Evolutionary conservation across 116 monocot species (phyloP).

Genomic region (Thalassia testudinum): DNA sequence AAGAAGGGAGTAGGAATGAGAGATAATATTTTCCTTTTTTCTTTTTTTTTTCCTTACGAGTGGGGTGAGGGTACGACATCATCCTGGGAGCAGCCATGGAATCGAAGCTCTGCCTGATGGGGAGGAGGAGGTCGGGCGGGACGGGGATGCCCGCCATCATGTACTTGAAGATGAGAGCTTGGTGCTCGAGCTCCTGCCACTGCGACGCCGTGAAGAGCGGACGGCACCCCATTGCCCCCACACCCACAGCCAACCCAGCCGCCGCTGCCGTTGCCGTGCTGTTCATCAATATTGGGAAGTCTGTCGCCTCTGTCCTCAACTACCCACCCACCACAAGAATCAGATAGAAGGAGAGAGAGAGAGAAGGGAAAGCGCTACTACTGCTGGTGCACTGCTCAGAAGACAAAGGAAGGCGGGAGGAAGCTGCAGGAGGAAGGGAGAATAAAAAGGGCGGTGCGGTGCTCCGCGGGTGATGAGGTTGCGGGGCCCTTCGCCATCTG

Average conservation of each 20-base stretch:
- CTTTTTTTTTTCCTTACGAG: too few relatives aligned
- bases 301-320: too few relatives aligned
- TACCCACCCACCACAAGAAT: too few relatives aligned
- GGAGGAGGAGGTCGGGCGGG: slow-evolving; percentile 56
- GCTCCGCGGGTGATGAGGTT: neutral
- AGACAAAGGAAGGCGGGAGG: neutral
- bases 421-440: slow-evolving; percentile 1
- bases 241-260: too few relatives aligned
- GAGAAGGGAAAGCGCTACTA: too few relatives aligned
- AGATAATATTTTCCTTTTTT: too few relatives aligned
- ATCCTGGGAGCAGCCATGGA: slow-evolving; percentile 17
- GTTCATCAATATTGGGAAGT: slow-evolving; percentile 4
- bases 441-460: neutral
- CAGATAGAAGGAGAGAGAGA: too few relatives aligned
- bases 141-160: slow-evolving; percentile 62
- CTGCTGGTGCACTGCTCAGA: neutral
- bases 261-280: slow-evolving; percentile 5
- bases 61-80: slow-evolving; percentile 46
- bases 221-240: slow-evolving; percentile 5
- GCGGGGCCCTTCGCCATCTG: neutral
- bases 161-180: slow-evolving; percentile 79
- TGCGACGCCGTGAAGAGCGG: slow-evolving; percentile 63
- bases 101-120: slow-evolving; percentile 49
- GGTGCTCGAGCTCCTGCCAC: slow-evolving; percentile 82
- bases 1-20: too few relatives aligned